Base-by-base conservation (phyloP, 2,329 filamentous ascomycete species). In the Monosporascus sp. region DNA sequence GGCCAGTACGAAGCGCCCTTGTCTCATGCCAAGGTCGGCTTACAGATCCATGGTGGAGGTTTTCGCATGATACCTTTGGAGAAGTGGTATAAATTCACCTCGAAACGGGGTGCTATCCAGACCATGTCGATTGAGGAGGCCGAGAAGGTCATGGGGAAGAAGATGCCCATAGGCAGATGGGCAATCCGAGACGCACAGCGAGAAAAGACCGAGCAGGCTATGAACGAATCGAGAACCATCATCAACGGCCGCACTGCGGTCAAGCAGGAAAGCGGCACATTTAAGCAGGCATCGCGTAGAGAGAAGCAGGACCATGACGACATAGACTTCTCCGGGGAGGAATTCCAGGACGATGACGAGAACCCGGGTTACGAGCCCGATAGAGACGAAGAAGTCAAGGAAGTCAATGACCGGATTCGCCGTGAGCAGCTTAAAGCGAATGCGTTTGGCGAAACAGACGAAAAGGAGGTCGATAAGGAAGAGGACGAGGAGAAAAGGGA, bases 21-120 rank as follows among this genome's bases (percentile, higher is more conserved):
- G 38, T 96, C 93, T 0, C 87, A 93, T 63, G 85, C 89, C 49
- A 89, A 91, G 49, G 87, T 95, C 59, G 87, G 95, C 51, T 81
- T 93, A 39, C 80, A 90, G 44, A 87, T 90, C 37, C 81, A 84
- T 38, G 80, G 83, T 9, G 78, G 78, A 2, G 83, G 80, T 48
- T 94, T 96, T 67, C 85, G 86, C 54, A 89, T 97, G 84, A 79
- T 96, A 3, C 95, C 95, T 0, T 73, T 97, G 18, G 93, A 99
- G 71, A 96, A 97, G 65, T 97, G 89, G 86, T 99, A 99, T 73
- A 88, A 84, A 52, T 95, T 96, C 67, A 85, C 82, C 4, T 80
- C 86, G 44, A 93, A 93, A 67, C 88, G 90, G 52, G 65, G 61
- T 1, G 82, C 87, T 11, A 93, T 94, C 65, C 85, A 87, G 66